Percentiles rank a stretch among this genome's conserved stretches.
These are phyloP conservation scores for Chenopodium berlandieri DNA, from an alignment of 148 eudicot species.

Conservation along the genomic window DNA sequence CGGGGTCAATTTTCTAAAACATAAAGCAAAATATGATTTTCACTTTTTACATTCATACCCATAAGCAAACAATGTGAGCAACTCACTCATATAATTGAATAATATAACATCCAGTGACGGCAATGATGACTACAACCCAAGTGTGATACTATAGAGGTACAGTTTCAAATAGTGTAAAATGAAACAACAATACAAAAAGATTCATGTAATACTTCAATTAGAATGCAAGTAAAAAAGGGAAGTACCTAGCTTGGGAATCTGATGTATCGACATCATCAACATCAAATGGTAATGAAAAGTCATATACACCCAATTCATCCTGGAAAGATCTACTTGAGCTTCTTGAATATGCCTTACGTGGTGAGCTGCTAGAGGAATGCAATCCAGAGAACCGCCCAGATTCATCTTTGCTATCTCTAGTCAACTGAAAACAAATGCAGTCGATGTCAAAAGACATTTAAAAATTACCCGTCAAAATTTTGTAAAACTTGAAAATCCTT, in stretches of 20 bases:
- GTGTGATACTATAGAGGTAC: background rate
- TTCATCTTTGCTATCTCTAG: constrained; percentile 75
- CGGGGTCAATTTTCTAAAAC: background rate
- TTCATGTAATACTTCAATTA: background rate
- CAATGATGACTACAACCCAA: background rate
- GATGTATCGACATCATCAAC: constrained; percentile 88
- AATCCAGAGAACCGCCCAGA: constrained; percentile 91
- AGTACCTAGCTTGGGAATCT: constrained; percentile 74
- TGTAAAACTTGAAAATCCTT: background rate
- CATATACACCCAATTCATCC: constrained; percentile 82
- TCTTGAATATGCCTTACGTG: constrained; percentile 75
- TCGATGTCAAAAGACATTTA: constrained; percentile 24
- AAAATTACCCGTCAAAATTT: constrained; percentile 4
- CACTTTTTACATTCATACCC: background rate
- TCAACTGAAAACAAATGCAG: constrained; percentile 42
- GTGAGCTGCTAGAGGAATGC: constrained; percentile 86
- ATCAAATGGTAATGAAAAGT: constrained; percentile 81
- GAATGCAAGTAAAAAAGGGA: constrained; percentile 1
- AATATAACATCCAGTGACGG: background rate
- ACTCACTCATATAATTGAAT: background rate
- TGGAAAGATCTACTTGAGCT: constrained; percentile 92
- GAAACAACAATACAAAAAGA: background rate
- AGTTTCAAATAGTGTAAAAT: background rate
- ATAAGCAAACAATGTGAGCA: background rate
- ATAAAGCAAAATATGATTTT: background rate